Conservation (phyloP, 2,329 filamentous ascomycete species). For the Aspergillus sp. region DNA sequence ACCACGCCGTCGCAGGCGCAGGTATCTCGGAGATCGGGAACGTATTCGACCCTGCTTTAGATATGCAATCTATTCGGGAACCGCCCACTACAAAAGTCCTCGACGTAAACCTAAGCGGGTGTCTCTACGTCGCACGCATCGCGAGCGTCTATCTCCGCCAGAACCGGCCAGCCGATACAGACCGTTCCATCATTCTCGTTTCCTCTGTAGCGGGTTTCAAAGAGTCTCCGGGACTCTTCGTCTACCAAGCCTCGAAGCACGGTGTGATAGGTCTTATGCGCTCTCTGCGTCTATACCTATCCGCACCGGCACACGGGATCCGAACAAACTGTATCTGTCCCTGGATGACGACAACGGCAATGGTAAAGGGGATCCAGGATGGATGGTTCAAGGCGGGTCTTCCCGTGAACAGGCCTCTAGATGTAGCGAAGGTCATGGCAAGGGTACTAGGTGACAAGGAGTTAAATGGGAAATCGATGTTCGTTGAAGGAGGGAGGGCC, state of each 20-base stretch:
- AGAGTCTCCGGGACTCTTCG: constrained; percentile 47
- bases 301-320: constrained; percentile 35
- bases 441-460: constrained; percentile 33
- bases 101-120: constrained; percentile 50
- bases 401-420: constrained; percentile 40
- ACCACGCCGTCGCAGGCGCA: constrained; percentile 51
- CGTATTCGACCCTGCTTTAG: constrained; percentile 47
- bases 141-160: constrained; percentile 52
- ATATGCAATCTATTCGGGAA: constrained; percentile 45
- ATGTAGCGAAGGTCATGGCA: constrained; percentile 41
- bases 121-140: constrained; percentile 51
- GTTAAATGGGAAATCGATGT: constrained; percentile 43
- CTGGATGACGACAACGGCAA: constrained; percentile 41
- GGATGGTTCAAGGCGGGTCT: constrained; percentile 39
- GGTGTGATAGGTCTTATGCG: constrained; percentile 52
- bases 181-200: constrained; percentile 45
- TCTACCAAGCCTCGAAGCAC: constrained; percentile 51
- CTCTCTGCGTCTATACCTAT: constrained; percentile 39
- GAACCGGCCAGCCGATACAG: constrained; percentile 25
- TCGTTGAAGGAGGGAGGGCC: constrained; percentile 43
- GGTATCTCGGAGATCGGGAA: constrained; percentile 48
- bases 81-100: constrained; percentile 39
- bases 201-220: constrained; percentile 51
- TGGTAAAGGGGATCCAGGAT: constrained; percentile 35
- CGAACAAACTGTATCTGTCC: constrained; percentile 47